A percentile compares a stretch with the other conserved stretches of the same genome.
These are phyloP conservation scores for Quercus alba DNA, from an alignment of 306 rosid genomes.

Conservation along the genomic window DNA sequence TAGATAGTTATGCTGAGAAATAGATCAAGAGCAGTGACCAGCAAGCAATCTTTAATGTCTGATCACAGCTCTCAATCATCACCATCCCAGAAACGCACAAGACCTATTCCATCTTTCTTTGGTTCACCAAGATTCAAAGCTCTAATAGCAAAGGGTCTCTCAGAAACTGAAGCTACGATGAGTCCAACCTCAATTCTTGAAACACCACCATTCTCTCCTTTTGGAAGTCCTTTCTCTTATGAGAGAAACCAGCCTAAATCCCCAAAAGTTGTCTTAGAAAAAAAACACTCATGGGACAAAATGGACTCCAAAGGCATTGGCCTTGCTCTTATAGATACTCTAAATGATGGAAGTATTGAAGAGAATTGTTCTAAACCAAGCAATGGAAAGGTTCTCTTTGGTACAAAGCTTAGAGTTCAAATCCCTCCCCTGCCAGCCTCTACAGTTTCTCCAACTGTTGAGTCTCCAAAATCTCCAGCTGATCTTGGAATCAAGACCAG, in stretches of 20 bases:
- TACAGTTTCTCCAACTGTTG: slow-evolving; percentile 12
- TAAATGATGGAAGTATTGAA: slow-evolving; percentile 29
- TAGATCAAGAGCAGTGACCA: slow-evolving; percentile 73
- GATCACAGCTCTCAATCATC: slow-evolving; percentile 61
- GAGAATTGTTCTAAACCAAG: slow-evolving; percentile 15
- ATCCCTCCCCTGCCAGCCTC: slow-evolving; percentile 41
- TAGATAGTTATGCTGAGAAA: slow-evolving; percentile 61
- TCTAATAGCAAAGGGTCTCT: slow-evolving; percentile 41
- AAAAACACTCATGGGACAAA: slow-evolving; percentile 38
- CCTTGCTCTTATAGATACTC: slow-evolving; percentile 62
- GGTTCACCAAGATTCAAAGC: slow-evolving; percentile 63
- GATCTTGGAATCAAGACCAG: slow-evolving; percentile 32
- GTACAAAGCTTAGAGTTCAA: slow-evolving; percentile 60
- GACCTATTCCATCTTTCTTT: slow-evolving; percentile 47
- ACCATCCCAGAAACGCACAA: slow-evolving; percentile 29
- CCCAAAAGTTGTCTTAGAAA: slow-evolving; percentile 33
- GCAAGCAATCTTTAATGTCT: slow-evolving; percentile 75
- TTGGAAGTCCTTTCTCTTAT: slow-evolving; percentile 39
- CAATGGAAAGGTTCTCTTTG: slow-evolving; percentile 40
- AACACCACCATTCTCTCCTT: slow-evolving; percentile 36
- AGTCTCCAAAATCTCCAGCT: slow-evolving; percentile 24
- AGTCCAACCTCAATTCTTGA: slow-evolving; percentile 86
- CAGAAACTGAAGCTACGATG: slow-evolving; percentile 39
- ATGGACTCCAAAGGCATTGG: slow-evolving; percentile 47
- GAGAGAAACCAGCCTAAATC: slow-evolving; percentile 26